Base-by-base conservation (phyloP, 352 stramenopile genomes). In the Phytophthora hibernalis region DNA sequence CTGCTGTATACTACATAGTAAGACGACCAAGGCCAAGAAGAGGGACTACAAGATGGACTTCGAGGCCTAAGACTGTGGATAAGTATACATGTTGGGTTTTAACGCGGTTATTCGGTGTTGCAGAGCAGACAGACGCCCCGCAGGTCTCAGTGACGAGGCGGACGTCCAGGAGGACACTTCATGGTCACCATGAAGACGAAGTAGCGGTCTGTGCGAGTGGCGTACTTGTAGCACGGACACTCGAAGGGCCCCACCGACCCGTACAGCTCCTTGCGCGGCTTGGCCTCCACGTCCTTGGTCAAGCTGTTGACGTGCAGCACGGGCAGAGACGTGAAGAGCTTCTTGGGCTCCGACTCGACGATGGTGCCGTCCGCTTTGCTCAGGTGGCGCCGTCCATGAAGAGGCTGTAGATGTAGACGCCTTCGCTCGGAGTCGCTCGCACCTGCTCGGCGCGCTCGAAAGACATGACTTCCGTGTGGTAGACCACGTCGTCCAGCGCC, bases 191-290 rank as follows among this genome's bases (percentile, higher is more conserved):
- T 98, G 57, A 98, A 99, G 64, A 99, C 95, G 62, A 98, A 98
- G 77, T 98, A 98, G 16, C 92, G 87, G 63, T 99, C 97, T 35
- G 93, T 99, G 21, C 97, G 88, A 20, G 63, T 91, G 15, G 90
- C 83, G 77, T 99, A 99, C 85, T 98, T 99, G 90, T 99, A 99
- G 58, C 97, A 94, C 30, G 97, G 95, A 70, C 92, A 98, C 73
- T 98, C 93, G 67, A 98, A 99, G 1, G 95, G 91, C 1, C 95
- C 95, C 4, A 90, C 73, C 10, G 83, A 74, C 15, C 95, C 95
- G 73, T 99, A 98, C 4, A 97, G 79, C 68, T 98, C 93, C 54
- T 97, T 98, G 21, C 91, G 87, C 4, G 85, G 93, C 70, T 98
- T 98, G 52, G 84, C 71, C 70, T 98, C 90, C n/a, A 95, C 76